Evolutionary conservation across 345 rosid species (phyloP).

Genomic region (Eutrema yunnanense): DNA sequence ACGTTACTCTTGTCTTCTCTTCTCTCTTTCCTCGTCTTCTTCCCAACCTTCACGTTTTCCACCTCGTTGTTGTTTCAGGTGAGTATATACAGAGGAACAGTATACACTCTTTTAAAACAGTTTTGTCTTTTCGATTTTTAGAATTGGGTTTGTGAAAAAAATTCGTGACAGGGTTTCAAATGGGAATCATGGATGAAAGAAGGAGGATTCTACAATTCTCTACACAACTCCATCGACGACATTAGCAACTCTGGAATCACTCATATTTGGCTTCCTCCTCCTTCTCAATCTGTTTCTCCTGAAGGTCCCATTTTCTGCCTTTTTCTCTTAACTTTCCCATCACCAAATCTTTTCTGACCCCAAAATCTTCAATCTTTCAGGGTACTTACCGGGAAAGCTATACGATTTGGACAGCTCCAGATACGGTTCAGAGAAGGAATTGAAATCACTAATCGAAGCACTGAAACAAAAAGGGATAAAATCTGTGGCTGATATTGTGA

Average conservation of each 20-base stretch:
- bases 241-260: slow-evolving; percentile 64
- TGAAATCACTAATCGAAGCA: slow-evolving; percentile 48
- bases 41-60: slow-evolving; percentile 38
- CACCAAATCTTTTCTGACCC: not conserved
- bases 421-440: slow-evolving; percentile 53
- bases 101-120: not conserved
- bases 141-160: not conserved
- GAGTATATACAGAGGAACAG: not conserved
- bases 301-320: slow-evolving; percentile 36
- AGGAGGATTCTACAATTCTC: slow-evolving; percentile 82
- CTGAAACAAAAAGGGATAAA: slow-evolving; percentile 55
- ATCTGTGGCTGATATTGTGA: slow-evolving; percentile 74
- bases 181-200: slow-evolving; percentile 70
- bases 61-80: slow-evolving; percentile 58
- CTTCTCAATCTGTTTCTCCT: slow-evolving; percentile 66
- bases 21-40: slow-evolving; percentile 2
- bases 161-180: slow-evolving; percentile 57
- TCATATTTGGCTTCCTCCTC: slow-evolving; percentile 93
- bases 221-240: slow-evolving; percentile 50
- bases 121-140: not conserved
- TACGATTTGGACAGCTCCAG: slow-evolving; percentile 69
- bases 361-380: slow-evolving; percentile 22
- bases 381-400: slow-evolving; percentile 85
- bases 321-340: not conserved
- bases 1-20: slow-evolving; percentile 24